Percentiles rank a stretch among this genome's conserved stretches.
Evolutionary conservation across 192 early-diverging fungal genomes (phyloP).

Genomic region (Coemansia sp.): DNA sequence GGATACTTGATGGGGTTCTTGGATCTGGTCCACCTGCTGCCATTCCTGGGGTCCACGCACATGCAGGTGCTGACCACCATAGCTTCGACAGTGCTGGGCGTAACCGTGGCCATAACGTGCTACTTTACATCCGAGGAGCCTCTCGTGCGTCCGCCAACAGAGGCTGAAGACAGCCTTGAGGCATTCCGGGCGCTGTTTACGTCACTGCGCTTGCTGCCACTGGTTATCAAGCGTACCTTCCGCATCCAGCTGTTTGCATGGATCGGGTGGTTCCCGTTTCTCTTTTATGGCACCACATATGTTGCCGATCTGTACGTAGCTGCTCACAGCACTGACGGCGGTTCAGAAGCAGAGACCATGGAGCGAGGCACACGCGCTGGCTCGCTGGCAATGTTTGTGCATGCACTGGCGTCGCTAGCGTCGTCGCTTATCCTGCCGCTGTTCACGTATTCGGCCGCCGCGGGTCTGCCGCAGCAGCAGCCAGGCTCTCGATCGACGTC

Average conservation of each 20-base stretch:
- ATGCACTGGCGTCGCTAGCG: slow-evolving; percentile 70
- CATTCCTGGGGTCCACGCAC: slow-evolving; percentile 70
- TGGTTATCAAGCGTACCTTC: slow-evolving; percentile 72
- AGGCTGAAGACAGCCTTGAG: slow-evolving; percentile 17
- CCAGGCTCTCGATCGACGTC: not conserved
- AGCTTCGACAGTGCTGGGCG: slow-evolving; percentile 63
- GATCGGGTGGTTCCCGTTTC: slow-evolving; percentile 96
- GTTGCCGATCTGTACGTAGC: slow-evolving; percentile 46
- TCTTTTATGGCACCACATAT: slow-evolving; percentile 78
- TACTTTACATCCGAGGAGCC: slow-evolving; percentile 58
- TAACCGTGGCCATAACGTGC: slow-evolving; percentile 67
- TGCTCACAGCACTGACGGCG: slow-evolving; percentile 7
- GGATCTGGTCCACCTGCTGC: slow-evolving; percentile 68
- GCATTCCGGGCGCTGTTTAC: slow-evolving; percentile 41
- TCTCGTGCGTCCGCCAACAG: slow-evolving; percentile 11
- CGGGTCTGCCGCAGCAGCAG: not conserved
- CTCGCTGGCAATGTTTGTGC: slow-evolving; percentile 80
- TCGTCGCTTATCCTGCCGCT: slow-evolving; percentile 40
- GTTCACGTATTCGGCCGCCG: slow-evolving; percentile 34
- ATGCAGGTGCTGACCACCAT: slow-evolving; percentile 79
- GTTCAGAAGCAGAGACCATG: slow-evolving; percentile 23
- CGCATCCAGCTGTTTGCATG: slow-evolving; percentile 92
- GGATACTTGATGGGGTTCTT: slow-evolving; percentile 87
- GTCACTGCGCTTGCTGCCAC: slow-evolving; percentile 65
- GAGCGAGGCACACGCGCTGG: slow-evolving; percentile 73